Evolutionary conservation across 805 yeast species (phyloP).

Genomic region (Starmerella cellae): DNA sequence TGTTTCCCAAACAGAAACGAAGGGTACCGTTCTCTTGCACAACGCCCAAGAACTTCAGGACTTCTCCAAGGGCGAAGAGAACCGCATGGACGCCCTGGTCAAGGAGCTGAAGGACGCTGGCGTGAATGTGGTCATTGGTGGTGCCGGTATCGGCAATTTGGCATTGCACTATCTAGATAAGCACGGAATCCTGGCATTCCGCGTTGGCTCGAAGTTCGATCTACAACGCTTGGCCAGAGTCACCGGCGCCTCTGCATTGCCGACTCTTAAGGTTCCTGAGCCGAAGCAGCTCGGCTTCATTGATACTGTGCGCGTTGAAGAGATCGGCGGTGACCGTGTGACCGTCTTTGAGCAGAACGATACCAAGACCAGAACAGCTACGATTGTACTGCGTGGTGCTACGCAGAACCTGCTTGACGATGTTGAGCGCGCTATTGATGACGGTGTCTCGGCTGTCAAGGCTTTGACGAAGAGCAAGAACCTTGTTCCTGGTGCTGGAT

Average conservation of each 20-base stretch:
- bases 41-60: slow-evolving; percentile 95
- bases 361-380: slow-evolving; percentile 63
- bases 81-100: slow-evolving; percentile 73
- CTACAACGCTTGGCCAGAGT: slow-evolving; percentile 87
- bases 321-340: slow-evolving; percentile 95
- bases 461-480: slow-evolving; percentile 72
- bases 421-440: slow-evolving; percentile 93
- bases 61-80: slow-evolving; percentile 92
- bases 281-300: slow-evolving; percentile 86
- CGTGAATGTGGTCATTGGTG: slow-evolving; percentile 81
- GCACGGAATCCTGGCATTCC: slow-evolving; percentile 68
- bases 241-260: slow-evolving; percentile 93
- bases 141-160: slow-evolving; percentile 82
- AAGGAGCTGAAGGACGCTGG: slow-evolving; percentile 66
- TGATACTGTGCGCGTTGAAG: slow-evolving; percentile 78
- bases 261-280: slow-evolving; percentile 69
- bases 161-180: slow-evolving; percentile 88
- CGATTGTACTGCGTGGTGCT: slow-evolving; percentile 91
- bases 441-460: slow-evolving; percentile 85
- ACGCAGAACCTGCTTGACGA: slow-evolving; percentile 89
- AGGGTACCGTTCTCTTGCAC: slow-evolving; percentile 91
- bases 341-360: slow-evolving; percentile 76
- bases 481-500: slow-evolving; percentile 92
- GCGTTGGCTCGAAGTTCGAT: slow-evolving; percentile 88
- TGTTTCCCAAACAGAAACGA: slow-evolving; percentile 92